Evolutionary conservation across 768 basidiomycete genomes (phyloP), one percentile per base, ranked within the genome.

Genomic region (Hericium coralloides): DNA sequence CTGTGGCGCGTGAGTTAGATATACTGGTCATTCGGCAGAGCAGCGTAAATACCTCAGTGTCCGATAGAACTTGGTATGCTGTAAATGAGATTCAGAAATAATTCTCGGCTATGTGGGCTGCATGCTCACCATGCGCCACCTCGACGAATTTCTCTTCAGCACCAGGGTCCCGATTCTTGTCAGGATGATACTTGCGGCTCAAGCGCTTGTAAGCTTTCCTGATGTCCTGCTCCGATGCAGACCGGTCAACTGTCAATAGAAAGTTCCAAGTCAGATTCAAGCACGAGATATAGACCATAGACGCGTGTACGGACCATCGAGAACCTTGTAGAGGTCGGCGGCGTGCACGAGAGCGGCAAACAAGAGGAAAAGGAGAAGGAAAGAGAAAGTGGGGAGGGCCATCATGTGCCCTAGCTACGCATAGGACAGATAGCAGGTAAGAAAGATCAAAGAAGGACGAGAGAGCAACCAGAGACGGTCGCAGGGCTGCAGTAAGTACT

Each of bases 51-150:
- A 17, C 2, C 83, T 64, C 61, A 93, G 92, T 61, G 83, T 82
- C 1, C 80, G 54, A 67, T 98, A 99, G 78, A n/a, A 95, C 82
- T 70, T 98, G 95, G 64, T 98, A 99, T 8, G 95, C 97, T 86
- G 60, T 14, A 58, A 36, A 59, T 51, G 53, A 56, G 49, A 14
- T 57, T 52, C 58, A 52, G 39, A 22, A 26, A 43, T 18, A 17
- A 26, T 41, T 20, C 62, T 49, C 26, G 25, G 15, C 17, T 48
- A 5, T 41, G 38, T 31, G 43, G 6, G 48, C 38, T 49, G 43
- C 3, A 7, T 18, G 69, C 81, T 60, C 65, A 94, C 94, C 93
- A 65, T 87, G 83, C 18, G 93, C 88, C 66, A 97, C 87, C 60
- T 95, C 86, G 20, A 97, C 91, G 68, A 98, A 98, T 67, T 79